These are phyloP conservation scores for Aphanomyces stellatus DNA, from an alignment of 352 stramenopile genomes.

Conservation along the genomic window DNA sequence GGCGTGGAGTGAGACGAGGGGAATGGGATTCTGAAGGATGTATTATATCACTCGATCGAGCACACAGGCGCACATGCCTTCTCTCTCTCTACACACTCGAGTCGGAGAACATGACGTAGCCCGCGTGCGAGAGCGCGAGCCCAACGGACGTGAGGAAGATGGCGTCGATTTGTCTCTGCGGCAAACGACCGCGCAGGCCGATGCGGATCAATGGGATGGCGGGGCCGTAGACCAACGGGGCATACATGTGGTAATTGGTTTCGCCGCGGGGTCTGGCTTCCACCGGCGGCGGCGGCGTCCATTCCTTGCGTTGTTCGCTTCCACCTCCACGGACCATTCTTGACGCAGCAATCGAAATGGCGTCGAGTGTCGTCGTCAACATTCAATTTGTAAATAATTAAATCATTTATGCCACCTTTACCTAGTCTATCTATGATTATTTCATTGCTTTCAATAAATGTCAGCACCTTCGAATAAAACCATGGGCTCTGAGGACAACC, in stretches of 20 bases:
- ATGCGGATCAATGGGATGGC: conserved; percentile 17
- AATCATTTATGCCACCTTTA: no score
- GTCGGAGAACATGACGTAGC: conserved; percentile 20
- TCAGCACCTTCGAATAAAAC: no score
- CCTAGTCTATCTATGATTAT: no score
- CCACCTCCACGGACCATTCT: background rate
- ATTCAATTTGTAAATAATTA: background rate
- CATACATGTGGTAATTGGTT: conserved; percentile 10
- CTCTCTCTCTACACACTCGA: conserved; percentile 11
- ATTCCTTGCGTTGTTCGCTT: conserved; percentile 11
- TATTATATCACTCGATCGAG: no score
- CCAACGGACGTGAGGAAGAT: conserved; percentile 15
- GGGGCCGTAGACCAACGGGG: conserved; percentile 4
- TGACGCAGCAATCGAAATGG: background rate
- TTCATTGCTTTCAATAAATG: background rate
- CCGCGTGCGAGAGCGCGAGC: conserved; percentile 9
- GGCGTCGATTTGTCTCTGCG: conserved; percentile 18
- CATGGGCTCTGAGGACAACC: no score
- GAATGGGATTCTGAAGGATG: no score
- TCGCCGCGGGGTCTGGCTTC: background rate
- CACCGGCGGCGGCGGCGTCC: conserved; percentile 4
- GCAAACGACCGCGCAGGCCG: conserved; percentile 12
- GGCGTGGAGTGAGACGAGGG: no score
- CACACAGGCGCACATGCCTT: background rate
- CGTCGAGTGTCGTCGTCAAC: background rate